Base-by-base conservation (phyloP, 192 early-diverging fungal genomes). In the Coemansia javaensis region DNA sequence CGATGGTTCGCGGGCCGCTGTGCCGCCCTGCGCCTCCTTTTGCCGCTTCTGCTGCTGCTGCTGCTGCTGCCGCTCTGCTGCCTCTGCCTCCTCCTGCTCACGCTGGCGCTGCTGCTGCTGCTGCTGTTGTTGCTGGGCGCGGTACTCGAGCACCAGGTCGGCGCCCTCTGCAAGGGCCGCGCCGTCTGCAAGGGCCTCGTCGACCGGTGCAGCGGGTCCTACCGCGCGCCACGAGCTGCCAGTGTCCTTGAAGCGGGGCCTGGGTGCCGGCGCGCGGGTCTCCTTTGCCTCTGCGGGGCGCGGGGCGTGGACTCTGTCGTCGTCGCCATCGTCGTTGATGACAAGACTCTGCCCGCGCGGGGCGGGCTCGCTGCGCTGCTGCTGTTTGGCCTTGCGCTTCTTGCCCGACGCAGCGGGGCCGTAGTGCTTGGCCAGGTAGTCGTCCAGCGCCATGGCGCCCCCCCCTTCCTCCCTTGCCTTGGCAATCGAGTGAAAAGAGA, bases 371-470 rank as follows among this genome's bases (percentile, higher is more conserved):
- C 25, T 41, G 12, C 38, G 34, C 36, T 55, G 47, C 18, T 37
- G 51, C 32, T 41, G 35, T 17, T 55, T 62, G 8, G 44, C 42
- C 41, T 36, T 54, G 37, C 53, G 47, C 7, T 44, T 36, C 7
- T 40, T 53, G 5, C 56, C 44, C 11, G 62, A 17, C 1, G 40
- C 25, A 1, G 57, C 24, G 8, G 36, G 17, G 14, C 70, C 70
- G 43, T 74, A 74, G 59, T 74, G 48, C 24, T 74, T 74, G 16
- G 57, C 70, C 31, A 74, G 30, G 34, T 74, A 74, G 41, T 66
- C 64, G 24, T 66, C 22, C 7, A 73, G 50, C 21, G 57, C 42
- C 69, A 64, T 62, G 40, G 21, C 22, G 15, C 5, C 3, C 23
- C 14, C 13, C 12, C 11, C 32, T 41, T 18, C 15, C 34, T 22